Base-by-base conservation (phyloP, 805 yeast genomes). In the Saccharomyces jurei region DNA sequence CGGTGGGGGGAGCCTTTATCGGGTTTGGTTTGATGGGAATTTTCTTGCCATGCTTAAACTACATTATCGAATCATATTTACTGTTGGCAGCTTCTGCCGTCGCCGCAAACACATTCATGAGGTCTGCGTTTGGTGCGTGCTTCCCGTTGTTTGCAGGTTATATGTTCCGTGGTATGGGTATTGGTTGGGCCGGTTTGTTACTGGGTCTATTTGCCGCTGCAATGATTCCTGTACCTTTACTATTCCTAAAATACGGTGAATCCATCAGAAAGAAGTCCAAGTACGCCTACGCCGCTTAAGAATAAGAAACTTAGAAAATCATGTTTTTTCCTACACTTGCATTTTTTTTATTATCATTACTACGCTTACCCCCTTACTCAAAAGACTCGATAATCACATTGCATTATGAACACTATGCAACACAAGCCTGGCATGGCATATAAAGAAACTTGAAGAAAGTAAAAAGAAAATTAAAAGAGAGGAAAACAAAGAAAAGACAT, bases 141-240 rank as follows among this genome's bases (percentile, higher is more conserved):
- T 83, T 82, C 78, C 89, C 89, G 46, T 72, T 87, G 53, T 87
- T 87, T 65, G 87, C 89, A 0, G 71, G 77, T 2, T 83, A 78
- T 59, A 84, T 88, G 91, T 86, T 87, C 70, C 68, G 74, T 28
- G 76, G 75, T 55, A 77, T 87, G 80, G 87, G 88, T 41, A 77
- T 77, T 31, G 82, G 86, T 61, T 87, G 92, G 91, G 92, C 94
- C 0, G 90, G 91, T 55, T 73, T 87, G 29, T 66, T 87, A 27
- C 65, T 88, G 46, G 90, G 90, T 14, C 74, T 83, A 52, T 74
- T 87, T 52, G 82, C 84, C 0, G 71, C 74, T 2, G 74, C 71
- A 1, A 64, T 88, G 71, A 69, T 80, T 28, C 86, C 89, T 0
- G 87, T 87, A 52, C 95, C 96, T 10, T 64, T 87, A 54, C 64